Base-by-base conservation (phyloP, 2,329 filamentous ascomycete genomes). In the Colletotrichum lindemuthianum region DNA sequence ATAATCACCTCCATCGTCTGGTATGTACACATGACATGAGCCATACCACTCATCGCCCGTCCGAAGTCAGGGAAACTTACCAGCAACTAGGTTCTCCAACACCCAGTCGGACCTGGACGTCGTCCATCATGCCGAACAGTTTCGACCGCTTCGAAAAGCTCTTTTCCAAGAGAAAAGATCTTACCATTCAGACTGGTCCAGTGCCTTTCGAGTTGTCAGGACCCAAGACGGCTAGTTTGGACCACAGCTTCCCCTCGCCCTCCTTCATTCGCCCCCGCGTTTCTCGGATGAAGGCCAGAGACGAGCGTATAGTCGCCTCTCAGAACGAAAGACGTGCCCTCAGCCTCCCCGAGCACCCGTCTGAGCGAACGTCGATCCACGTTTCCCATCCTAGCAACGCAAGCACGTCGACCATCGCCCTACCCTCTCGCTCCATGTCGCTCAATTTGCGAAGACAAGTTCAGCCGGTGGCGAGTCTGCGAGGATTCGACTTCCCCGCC, bases 251-350 rank as follows among this genome's bases (percentile, higher is more conserved):
- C 66, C 84, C 84, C 5, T 78, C 78, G 16, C 80, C 84, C 7
- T 84, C 84, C 1, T 88, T 86, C 68, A 84, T 88, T 66, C 79
- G 83, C 49, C 86, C 86, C 33, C 87, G 79, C 41, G 78, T 81
- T 13, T 79, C 77, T 59, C 80, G 83, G 32, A 88, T 88, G 86
- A 75, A 81, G 50, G 85, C 86, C n/a, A 80, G 86, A 51, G 82
- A 87, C 51, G 84, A 84, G 70, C 69, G 69, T 15, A 67, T 61
- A 15, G 37, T 61, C 2, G 56, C 58, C 41, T 37, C 55, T 2
- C 55, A 60, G 10, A 48, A 52, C 13, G 66, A 58, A 12, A 55
- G 50, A 33, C 63, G 67, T 34, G 33, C 67, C 8, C 59, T 52
- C 11, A 69, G 67, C 41, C 57, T 69, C 8, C 66, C 67, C 6